These are phyloP conservation scores for Sugiyamaella grinbergsii DNA, from an alignment of 1,139 yeast species.

Conservation along the genomic window DNA sequence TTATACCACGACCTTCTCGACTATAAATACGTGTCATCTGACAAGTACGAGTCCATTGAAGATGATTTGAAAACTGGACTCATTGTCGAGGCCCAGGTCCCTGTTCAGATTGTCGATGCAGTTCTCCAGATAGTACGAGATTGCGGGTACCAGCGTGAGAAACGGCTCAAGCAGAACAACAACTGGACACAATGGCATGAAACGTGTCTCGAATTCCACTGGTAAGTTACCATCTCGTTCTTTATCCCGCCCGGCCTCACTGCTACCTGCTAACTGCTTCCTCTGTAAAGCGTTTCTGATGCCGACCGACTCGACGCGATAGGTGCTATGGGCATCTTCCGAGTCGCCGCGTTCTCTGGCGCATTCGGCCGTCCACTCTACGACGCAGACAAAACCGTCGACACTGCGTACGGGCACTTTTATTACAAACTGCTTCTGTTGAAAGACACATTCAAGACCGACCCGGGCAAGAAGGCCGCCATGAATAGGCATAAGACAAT, in stretches of 20 bases:
- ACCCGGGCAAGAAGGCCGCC: conserved; percentile 37
- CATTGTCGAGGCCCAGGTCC: conserved; percentile 28
- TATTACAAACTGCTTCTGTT: conserved; percentile 40
- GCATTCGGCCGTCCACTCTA: conserved; percentile 37
- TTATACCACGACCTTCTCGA: conserved; percentile 45
- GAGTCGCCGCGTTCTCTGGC: conserved; percentile 43
- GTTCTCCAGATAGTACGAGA: conserved; percentile 37
- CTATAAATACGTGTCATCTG: conserved; percentile 38
- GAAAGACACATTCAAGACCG: conserved; percentile 39
- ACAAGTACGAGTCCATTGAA: conserved; percentile 20
- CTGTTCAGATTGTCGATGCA: conserved; percentile 25
- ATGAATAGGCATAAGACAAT: conserved; percentile 36
- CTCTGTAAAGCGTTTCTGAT: conserved; percentile 39
- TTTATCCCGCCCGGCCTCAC: conserved; percentile 1
- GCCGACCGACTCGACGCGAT: conserved; percentile 47
- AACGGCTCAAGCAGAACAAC: conserved; percentile 32
- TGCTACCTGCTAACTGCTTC: neutral
- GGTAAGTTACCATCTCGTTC: conserved; percentile 25
- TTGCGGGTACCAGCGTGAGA: conserved; percentile 41
- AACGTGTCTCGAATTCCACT: conserved; percentile 38
- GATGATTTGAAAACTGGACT: conserved; percentile 27
- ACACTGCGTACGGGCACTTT: conserved; percentile 37
- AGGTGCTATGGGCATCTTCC: conserved; percentile 43
- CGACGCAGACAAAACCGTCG: conserved; percentile 24
- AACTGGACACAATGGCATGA: conserved; percentile 39